phyloP scores from a whole-genome alignment of 1,284 basidiomycete species.

The Tilletia caries region DNA sequence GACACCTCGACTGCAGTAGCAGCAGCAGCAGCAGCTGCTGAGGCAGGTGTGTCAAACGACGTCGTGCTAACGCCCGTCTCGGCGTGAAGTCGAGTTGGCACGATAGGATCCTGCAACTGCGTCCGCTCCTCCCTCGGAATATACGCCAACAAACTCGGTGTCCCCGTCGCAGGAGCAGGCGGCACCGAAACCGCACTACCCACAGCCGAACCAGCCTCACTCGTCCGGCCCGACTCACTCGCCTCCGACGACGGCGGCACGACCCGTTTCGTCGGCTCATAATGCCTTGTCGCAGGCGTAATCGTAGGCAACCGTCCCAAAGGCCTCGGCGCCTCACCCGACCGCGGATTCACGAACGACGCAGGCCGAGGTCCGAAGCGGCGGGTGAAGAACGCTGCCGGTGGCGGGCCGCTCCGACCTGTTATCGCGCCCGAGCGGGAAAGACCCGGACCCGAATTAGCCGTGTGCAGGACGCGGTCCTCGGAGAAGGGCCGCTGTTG shows the following conservation, averaged over 20 bases:
- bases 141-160: slow-evolving; percentile 20
- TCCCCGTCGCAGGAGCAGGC: slow-evolving; percentile 10
- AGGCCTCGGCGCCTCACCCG: slow-evolving; percentile 16
- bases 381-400: slow-evolving; percentile 13
- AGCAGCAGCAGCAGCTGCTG: not conserved
- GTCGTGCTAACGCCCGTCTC: no score
- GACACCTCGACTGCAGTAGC: not conserved
- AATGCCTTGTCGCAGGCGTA: slow-evolving; percentile 19
- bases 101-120: slow-evolving; percentile 10
- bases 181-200: not conserved
- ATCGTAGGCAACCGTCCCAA: slow-evolving; percentile 21
- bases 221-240: not conserved
- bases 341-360: slow-evolving; percentile 19
- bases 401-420: not conserved
- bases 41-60: not conserved
- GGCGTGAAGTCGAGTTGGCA: not conserved
- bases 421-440: slow-evolving; percentile 15
- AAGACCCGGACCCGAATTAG: not conserved
- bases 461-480: not conserved
- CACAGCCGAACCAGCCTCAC: not conserved
- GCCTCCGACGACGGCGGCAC: not conserved
- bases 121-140: slow-evolving; percentile 16
- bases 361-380: slow-evolving; percentile 13
- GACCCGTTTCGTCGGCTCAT: slow-evolving; percentile 15
- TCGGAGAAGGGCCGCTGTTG: not conserved